Conservation (phyloP, 2,329 filamentous ascomycete genomes). For the Amesomyces nigricolor region DNA sequence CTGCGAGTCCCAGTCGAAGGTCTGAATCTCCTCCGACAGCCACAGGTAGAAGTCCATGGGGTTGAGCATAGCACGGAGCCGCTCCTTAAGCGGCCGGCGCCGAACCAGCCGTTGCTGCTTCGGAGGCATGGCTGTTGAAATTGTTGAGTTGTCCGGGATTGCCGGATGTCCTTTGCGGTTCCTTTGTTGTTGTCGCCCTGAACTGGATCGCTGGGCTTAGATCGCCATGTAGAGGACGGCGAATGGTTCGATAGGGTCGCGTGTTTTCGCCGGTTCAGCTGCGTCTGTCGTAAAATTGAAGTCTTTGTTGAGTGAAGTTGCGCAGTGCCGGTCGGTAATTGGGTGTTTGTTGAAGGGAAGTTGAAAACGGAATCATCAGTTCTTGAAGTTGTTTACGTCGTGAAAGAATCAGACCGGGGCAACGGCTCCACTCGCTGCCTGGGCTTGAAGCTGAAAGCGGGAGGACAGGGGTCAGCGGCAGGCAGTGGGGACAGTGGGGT, state of each 20-base stretch:
- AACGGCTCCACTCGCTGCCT: slow-evolving; percentile 5
- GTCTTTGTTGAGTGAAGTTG: slow-evolving; percentile 1
- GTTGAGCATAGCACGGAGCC: slow-evolving; percentile 74
- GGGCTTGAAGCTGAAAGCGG: background rate
- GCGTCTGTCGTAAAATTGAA: background rate
- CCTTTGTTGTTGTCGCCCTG: background rate
- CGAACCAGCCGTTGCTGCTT: slow-evolving; percentile 65
- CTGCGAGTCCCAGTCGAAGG: slow-evolving; percentile 83
- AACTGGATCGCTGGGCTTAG: background rate
- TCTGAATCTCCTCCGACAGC: slow-evolving; percentile 88
- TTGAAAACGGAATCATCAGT: background rate
- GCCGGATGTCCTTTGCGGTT: background rate
- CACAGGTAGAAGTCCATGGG: slow-evolving; percentile 86
- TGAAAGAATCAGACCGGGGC: slow-evolving; percentile 1
- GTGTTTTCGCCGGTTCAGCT: slow-evolving; percentile 4
- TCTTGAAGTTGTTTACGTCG: background rate
- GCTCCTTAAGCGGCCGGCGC: slow-evolving; percentile 70
- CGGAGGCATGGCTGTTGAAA: slow-evolving; percentile 42
- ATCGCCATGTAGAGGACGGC: background rate
- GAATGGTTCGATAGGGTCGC: background rate
- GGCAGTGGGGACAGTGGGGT: background rate
- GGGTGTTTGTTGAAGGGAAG: background rate
- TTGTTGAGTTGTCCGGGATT: background rate
- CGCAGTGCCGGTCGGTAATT: background rate
- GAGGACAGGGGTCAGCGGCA: slow-evolving; percentile 7